Conservation (phyloP, 2,329 filamentous ascomycete genomes). For the Claviceps paspali region DNA sequence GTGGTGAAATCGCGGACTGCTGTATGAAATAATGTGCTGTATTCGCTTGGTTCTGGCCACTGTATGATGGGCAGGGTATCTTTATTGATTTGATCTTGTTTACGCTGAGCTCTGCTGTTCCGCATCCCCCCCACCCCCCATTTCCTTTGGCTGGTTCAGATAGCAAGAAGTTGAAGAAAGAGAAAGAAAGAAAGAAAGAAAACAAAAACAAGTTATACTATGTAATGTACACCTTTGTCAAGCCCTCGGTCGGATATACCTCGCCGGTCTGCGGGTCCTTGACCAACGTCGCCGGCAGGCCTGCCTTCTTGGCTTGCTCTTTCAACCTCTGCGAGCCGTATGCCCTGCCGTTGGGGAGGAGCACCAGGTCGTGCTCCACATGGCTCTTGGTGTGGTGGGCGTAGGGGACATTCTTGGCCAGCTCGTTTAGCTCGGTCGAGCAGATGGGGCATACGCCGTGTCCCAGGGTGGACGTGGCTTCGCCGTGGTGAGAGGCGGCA, state of each 20-base stretch:
- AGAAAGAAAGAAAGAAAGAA: background rate
- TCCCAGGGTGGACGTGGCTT: slow-evolving; percentile 31
- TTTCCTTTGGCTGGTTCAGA: too few species aligned
- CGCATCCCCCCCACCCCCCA: too few species aligned
- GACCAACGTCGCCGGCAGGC: slow-evolving; percentile 48
- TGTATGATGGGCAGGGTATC: too few species aligned
- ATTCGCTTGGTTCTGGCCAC: too few species aligned
- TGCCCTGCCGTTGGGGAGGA: slow-evolving; percentile 75
- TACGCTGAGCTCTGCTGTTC: too few species aligned
- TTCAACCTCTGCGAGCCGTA: slow-evolving; percentile 64
- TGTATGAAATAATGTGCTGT: too few species aligned
- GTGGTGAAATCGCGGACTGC: too few species aligned
- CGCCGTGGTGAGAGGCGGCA: slow-evolving; percentile 27
- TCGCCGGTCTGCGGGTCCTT: slow-evolving; percentile 68
- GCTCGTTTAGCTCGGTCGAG: slow-evolving; percentile 82
- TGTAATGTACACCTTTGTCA: slow-evolving; percentile 87
- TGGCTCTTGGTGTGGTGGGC: slow-evolving; percentile 90
- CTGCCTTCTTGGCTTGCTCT: slow-evolving; percentile 66
- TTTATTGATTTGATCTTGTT: too few species aligned
- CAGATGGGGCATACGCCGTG: slow-evolving; percentile 88
- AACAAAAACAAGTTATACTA: slow-evolving; percentile 20
- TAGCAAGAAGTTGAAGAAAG: too few species aligned
- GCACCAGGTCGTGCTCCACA: slow-evolving; percentile 72
- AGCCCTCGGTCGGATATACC: slow-evolving; percentile 41
- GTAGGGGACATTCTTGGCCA: slow-evolving; percentile 80